A percentile compares a stretch with the other conserved stretches of the same genome.
Evolutionary conservation across 2,329 filamentous ascomycete species (phyloP).

Genomic region (Fusarium dimerum): DNA sequence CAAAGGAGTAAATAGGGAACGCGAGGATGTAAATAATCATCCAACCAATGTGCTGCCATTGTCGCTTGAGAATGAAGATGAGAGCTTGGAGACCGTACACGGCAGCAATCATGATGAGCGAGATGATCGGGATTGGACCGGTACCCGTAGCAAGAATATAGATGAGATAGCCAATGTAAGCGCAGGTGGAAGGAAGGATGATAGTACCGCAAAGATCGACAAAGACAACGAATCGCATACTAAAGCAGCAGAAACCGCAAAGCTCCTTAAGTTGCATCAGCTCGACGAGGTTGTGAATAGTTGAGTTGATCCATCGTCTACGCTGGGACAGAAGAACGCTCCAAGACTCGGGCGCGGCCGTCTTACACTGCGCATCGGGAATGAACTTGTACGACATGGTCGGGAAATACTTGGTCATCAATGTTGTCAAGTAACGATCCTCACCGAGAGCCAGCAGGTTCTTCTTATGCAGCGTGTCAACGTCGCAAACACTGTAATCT

Average conservation of each 20-base stretch:
- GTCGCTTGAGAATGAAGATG: conserved; percentile 94
- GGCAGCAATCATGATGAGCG: conserved; percentile 83
- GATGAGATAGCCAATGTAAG: conserved; percentile 85
- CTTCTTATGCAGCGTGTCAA: conserved; percentile 97
- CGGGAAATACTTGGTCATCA: conserved; percentile 98
- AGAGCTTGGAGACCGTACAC: conserved; percentile 95
- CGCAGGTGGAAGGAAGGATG: conserved; percentile 85
- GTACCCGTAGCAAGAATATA: conserved; percentile 69
- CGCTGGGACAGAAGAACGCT: conserved; percentile 93
- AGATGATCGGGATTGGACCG: conserved; percentile 82
- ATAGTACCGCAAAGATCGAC: conserved; percentile 92
- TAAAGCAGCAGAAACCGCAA: conserved; percentile 98
- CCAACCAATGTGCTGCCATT: conserved; percentile 99
- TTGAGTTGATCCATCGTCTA: conserved; percentile 99
- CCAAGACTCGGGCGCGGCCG: conserved; percentile 92
- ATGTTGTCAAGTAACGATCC: conserved; percentile 93
- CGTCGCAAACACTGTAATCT: conserved; percentile 85
- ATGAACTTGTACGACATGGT: conserved; percentile 96
- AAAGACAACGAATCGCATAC: conserved; percentile 95
- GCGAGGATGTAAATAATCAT: conserved; percentile 99
- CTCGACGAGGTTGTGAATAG: conserved; percentile 93
- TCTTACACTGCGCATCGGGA: conserved; percentile 88
- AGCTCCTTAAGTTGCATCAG: conserved; percentile 88
- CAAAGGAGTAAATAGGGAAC: conserved; percentile 89
- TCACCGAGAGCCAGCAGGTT: conserved; percentile 92